phyloP scores from a whole-genome alignment of 2,329 filamentous ascomycete genomes.

The Byssothecium circinans region DNA sequence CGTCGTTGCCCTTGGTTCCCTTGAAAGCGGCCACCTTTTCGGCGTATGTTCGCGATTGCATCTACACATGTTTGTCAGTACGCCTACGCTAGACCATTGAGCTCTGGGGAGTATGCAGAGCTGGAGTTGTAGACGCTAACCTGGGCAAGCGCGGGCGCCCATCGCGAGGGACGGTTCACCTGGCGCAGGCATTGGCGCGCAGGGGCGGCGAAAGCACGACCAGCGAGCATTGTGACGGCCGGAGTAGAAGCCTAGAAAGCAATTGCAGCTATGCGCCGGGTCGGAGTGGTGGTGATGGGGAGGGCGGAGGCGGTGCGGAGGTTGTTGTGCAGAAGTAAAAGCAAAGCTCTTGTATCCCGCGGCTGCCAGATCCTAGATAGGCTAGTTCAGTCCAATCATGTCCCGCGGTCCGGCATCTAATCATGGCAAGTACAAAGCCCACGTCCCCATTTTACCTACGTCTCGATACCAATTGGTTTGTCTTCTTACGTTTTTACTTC shows the following conservation, averaged over 20 bases:
- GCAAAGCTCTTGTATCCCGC: conserved; percentile 31
- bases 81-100: not conserved
- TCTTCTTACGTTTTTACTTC: too few species aligned
- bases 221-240: conserved; percentile 73
- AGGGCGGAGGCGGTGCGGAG: conserved; percentile 20
- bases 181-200: conserved; percentile 78
- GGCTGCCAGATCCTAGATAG: not conserved
- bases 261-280: conserved; percentile 39
- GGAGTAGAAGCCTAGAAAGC: conserved; percentile 22
- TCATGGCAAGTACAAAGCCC: too few species aligned
- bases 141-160: conserved; percentile 57
- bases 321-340: conserved; percentile 25
- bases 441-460: too few species aligned
- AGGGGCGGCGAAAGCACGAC: conserved; percentile 75
- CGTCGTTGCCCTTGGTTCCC: conserved; percentile 84
- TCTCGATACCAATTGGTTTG: too few species aligned
- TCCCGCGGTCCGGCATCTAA: not conserved
- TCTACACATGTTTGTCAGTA: not conserved
- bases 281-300: conserved; percentile 31
- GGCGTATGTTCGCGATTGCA: conserved; percentile 8
- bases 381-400: not conserved
- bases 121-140: conserved; percentile 49
- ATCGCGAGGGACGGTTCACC: conserved; percentile 53
- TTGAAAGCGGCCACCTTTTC: conserved; percentile 82
- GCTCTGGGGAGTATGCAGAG: not conserved